Evolutionary conservation across 225 moss, liverwort and hornwort genomes (phyloP).

Genomic region (Sphagnum contortum): DNA sequence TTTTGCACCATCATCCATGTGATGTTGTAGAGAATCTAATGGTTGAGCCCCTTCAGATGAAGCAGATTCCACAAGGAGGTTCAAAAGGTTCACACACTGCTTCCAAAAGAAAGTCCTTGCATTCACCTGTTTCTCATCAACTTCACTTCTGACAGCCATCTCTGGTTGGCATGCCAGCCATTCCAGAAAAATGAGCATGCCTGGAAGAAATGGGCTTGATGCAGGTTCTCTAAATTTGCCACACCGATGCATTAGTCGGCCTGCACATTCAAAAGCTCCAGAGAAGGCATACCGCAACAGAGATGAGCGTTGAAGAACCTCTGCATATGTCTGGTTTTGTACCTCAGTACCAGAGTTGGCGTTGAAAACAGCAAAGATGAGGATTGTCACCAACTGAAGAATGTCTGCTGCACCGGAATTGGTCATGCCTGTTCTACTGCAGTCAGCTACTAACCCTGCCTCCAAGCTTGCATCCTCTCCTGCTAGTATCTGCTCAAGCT

Average conservation of each 20-base stretch:
- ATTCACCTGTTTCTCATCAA: constrained; percentile 75
- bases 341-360: constrained; percentile 72
- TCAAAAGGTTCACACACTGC: constrained; percentile 67
- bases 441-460: constrained; percentile 39
- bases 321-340: constrained; percentile 89
- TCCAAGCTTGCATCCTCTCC: constrained; percentile 37
- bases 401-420: constrained; percentile 47
- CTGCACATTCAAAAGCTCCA: constrained; percentile 89
- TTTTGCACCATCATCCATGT: constrained; percentile 39
- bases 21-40: constrained; percentile 20
- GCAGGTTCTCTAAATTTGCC: constrained; percentile 58
- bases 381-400: constrained; percentile 37
- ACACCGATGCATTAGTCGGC: constrained; percentile 84
- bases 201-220: constrained; percentile 83
- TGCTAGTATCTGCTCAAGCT: constrained; percentile 37
- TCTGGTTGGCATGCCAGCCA: constrained; percentile 96
- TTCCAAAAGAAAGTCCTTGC: constrained; percentile 88
- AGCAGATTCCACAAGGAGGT: constrained; percentile 37
- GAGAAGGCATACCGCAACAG: constrained; percentile 87
- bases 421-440: constrained; percentile 42
- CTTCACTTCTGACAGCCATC: constrained; percentile 83
- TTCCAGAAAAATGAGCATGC: constrained; percentile 84
- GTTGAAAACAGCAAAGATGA: constrained; percentile 48
- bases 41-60: constrained; percentile 31
- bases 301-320: constrained; percentile 87